These are phyloP conservation scores for Syncephalastrum racemosum DNA, from an alignment of 371 early-diverging fungal species.

Conservation along the genomic window DNA sequence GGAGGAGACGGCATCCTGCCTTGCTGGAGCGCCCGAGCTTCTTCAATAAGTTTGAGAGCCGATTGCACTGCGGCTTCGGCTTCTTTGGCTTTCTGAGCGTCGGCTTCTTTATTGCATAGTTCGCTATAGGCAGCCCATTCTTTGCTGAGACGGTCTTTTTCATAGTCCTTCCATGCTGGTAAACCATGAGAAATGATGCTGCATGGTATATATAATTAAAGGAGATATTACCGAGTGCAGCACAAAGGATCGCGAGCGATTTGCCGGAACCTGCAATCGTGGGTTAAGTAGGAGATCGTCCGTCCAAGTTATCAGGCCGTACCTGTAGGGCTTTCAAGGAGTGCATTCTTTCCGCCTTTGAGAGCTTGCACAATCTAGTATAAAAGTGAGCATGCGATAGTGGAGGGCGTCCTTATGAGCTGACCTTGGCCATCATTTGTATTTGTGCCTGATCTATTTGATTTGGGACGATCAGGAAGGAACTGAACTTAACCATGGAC, in stretches of 20 bases:
- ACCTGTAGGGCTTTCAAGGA: conserved; percentile 65
- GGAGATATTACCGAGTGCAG: conserved; percentile 38
- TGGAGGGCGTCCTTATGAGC: neutral
- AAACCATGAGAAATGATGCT: neutral
- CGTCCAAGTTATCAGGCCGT: neutral
- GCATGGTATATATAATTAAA: neutral
- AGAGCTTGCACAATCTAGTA: conserved; percentile 52
- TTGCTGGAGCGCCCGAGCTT: no score
- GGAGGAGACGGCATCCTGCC: no score
- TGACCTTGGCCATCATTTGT: conserved; percentile 60
- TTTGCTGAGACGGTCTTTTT: conserved; percentile 13
- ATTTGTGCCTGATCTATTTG: conserved; percentile 53
- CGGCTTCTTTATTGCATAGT: no score
- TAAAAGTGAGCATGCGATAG: neutral
- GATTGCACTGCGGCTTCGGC: no score
- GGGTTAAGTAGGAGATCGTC: neutral
- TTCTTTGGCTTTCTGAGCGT: no score
- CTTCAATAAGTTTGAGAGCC: no score
- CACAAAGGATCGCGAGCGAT: conserved; percentile 56
- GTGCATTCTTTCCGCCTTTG: conserved; percentile 48
- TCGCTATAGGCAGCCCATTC: neutral
- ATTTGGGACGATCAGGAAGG: neutral
- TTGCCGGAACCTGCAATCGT: conserved; percentile 54
- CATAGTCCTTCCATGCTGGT: conserved; percentile 27
- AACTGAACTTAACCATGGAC: neutral